Evolutionary conservation across 2,329 filamentous ascomycete genomes (phyloP).

Genomic region (Paraconiothyrium brasiliense): DNA sequence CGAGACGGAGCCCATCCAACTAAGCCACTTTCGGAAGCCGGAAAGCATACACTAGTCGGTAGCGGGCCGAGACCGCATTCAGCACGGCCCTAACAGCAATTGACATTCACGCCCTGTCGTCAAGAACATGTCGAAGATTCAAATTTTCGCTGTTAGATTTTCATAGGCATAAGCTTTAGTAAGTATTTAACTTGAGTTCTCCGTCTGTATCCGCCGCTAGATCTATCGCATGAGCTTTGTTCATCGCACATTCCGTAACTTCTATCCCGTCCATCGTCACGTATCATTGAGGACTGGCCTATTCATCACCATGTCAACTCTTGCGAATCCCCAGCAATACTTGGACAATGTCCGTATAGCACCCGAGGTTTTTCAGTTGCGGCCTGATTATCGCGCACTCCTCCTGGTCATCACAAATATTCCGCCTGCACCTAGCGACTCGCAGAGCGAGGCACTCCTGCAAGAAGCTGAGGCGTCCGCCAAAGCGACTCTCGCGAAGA

Average conservation of each 20-base stretch:
- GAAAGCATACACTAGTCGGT: too few species aligned
- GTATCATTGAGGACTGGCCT: neutral
- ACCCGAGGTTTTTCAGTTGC: slow-evolving; percentile 44
- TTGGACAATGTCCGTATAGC: slow-evolving; percentile 6
- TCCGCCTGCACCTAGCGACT: slow-evolving; percentile 44
- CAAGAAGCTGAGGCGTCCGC: slow-evolving; percentile 37
- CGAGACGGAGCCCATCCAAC: neutral
- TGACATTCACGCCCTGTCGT: neutral
- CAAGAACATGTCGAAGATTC: neutral
- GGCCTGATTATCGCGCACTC: slow-evolving; percentile 51
- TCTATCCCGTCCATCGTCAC: neutral
- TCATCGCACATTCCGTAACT: neutral
- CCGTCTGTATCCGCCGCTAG: neutral
- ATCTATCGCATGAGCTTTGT: neutral
- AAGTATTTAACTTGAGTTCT: neutral
- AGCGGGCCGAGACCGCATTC: neutral
- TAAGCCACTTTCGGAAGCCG: neutral
- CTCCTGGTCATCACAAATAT: slow-evolving; percentile 47
- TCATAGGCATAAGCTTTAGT: neutral
- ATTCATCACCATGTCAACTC: neutral
- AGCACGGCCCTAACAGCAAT: neutral
- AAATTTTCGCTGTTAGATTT: neutral
- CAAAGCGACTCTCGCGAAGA: slow-evolving; percentile 21
- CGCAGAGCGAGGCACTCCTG: slow-evolving; percentile 40
- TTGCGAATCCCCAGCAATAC: slow-evolving; percentile 8